Conservation (phyloP, 179 eudicot genomes). For the Sideroxylon spinosum region DNA sequence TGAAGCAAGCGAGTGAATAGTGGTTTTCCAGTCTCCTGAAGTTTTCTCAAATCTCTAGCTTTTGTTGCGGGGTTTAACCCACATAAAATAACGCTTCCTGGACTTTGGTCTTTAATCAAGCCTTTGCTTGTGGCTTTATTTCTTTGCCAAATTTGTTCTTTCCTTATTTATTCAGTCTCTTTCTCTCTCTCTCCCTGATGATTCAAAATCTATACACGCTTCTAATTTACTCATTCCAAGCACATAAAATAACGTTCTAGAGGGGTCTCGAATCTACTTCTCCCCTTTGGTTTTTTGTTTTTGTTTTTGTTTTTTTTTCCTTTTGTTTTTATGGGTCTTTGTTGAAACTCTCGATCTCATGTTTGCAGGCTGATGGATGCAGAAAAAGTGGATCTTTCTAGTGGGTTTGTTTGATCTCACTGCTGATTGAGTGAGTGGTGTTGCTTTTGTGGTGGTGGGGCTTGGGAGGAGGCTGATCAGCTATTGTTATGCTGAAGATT, state of each 20-base stretch:
- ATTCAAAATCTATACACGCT: not conserved
- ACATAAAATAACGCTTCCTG: constrained; percentile 43
- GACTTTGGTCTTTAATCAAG: constrained; percentile 15
- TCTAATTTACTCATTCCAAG: not conserved
- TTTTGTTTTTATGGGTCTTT: not conserved
- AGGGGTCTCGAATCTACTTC: constrained; percentile 25
- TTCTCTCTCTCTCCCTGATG: too few species aligned
- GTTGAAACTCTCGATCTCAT: constrained; percentile 14
- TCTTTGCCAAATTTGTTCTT: constrained; percentile 13
- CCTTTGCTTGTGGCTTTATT: not conserved
- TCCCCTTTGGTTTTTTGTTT: too few species aligned
- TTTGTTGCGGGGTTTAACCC: constrained; percentile 19
- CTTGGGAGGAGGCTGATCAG: constrained; percentile 1
- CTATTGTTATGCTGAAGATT: constrained; percentile 47
- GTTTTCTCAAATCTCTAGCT: constrained; percentile 15
- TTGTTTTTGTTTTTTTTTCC: not conserved
- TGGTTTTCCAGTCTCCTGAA: constrained; percentile 21
- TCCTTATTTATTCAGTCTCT: not conserved
- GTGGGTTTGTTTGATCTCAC: constrained; percentile 20
- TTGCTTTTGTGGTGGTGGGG: constrained; percentile 25
- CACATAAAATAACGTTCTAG: constrained; percentile 43
- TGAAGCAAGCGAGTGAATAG: constrained; percentile 14
- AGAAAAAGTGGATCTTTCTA: not conserved
- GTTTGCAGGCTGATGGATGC: constrained; percentile 23
- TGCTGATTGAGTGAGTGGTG: constrained; percentile 1